Evolutionary conservation across 768 basidiomycete genomes (phyloP).

Genomic region (Roridomyces roridus): DNA sequence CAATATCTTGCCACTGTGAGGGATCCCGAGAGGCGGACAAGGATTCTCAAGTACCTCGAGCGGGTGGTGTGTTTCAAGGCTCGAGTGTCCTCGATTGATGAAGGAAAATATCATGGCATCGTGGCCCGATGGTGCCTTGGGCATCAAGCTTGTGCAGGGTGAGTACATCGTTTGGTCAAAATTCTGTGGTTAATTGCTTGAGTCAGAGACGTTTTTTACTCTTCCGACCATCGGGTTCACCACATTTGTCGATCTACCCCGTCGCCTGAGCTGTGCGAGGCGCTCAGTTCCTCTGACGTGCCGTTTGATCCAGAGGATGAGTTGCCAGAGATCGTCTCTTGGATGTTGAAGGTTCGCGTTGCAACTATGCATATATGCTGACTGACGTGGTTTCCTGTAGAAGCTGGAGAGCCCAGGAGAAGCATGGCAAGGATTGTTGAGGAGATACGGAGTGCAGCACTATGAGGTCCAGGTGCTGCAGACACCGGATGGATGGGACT

Average conservation of each 20-base stretch:
- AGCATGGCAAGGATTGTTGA: too few relatives aligned
- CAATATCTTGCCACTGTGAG: background rate
- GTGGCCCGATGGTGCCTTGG: constrained; percentile 9
- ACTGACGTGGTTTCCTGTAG: too few relatives aligned
- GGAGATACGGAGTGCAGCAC: too few relatives aligned
- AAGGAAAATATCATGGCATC: background rate
- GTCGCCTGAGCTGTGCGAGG: background rate
- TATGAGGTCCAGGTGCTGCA: too few relatives aligned
- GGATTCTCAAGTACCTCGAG: background rate
- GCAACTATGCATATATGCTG: too few relatives aligned
- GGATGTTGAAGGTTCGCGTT: constrained; percentile 1
- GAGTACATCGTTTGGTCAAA: background rate
- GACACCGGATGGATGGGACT: too few relatives aligned
- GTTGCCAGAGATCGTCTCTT: constrained; percentile 1
- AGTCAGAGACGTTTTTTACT: constrained; percentile 5
- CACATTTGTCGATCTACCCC: constrained; percentile 1
- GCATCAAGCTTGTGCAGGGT: background rate
- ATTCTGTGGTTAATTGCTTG: background rate
- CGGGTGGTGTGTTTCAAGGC: background rate
- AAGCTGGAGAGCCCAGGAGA: too few relatives aligned
- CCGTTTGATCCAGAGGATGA: background rate
- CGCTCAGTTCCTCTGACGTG: background rate
- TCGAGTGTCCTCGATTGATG: background rate
- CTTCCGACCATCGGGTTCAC: constrained; percentile 1
- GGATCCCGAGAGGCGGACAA: background rate